phyloP scores from a whole-genome alignment of 1,284 basidiomycete species.

The Rhodotorula sp. region DNA sequence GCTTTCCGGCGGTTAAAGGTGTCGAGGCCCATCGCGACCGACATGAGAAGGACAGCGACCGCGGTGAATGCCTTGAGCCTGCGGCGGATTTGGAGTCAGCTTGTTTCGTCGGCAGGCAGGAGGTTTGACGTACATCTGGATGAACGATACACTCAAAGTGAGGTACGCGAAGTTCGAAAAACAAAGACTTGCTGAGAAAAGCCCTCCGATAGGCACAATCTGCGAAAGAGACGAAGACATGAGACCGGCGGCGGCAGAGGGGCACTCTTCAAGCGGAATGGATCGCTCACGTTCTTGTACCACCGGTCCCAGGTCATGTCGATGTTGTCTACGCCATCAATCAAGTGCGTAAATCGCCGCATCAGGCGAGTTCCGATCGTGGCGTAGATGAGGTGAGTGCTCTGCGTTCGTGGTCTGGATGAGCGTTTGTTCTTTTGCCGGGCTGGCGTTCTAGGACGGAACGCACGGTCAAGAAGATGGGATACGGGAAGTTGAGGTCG shows the following conservation, averaged over 20 bases:
- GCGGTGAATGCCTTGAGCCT: conserved; percentile 45
- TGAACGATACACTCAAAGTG: conserved; percentile 39
- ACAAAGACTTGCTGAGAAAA: conserved; percentile 51
- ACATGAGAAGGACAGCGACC: conserved; percentile 45
- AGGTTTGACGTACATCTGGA: conserved; percentile 37
- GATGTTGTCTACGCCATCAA: conserved; percentile 50
- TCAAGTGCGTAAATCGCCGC: conserved; percentile 50
- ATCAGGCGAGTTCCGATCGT: conserved; percentile 52
- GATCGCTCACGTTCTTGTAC: conserved; percentile 33
- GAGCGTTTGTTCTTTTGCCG: neutral
- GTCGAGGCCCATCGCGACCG: conserved; percentile 45
- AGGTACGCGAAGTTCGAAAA: conserved; percentile 45
- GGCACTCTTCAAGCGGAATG: no score
- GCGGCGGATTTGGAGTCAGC: conserved; percentile 16
- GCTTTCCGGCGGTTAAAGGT: conserved; percentile 43
- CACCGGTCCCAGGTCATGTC: conserved; percentile 45
- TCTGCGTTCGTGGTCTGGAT: neutral
- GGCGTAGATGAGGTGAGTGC: conserved; percentile 52
- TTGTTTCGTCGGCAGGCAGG: neutral
- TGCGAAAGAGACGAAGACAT: no score
- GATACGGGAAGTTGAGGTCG: conserved; percentile 39
- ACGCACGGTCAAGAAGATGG: conserved; percentile 50
- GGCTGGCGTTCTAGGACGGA: neutral
- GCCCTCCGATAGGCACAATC: conserved; percentile 54
- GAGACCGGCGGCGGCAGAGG: no score